Evolutionary conservation across 371 early-diverging fungal genomes (phyloP).

Genomic region (Syncephalastrum monosporum): DNA sequence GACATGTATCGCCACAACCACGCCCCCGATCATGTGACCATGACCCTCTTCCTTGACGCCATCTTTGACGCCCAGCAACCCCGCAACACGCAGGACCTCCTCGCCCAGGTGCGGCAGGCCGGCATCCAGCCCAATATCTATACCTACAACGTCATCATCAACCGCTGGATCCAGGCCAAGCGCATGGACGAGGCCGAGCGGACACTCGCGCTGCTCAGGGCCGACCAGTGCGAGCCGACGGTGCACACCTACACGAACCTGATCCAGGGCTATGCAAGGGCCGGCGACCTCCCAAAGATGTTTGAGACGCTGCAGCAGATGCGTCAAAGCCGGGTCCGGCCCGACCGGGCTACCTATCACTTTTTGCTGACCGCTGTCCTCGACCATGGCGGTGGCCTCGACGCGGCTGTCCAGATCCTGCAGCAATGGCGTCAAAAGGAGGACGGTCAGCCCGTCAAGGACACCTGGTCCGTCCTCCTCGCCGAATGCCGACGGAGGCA

Average conservation of each 20-base stretch:
- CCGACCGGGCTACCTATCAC: conserved; percentile 46
- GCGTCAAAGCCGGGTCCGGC: conserved; percentile 23
- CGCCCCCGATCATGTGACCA: conserved; percentile 44
- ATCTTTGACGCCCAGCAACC: conserved; percentile 30
- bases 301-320: conserved; percentile 39
- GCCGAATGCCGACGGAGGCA: conserved; percentile 25
- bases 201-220: conserved; percentile 21
- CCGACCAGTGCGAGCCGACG: conserved; percentile 25
- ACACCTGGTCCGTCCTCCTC: conserved; percentile 38
- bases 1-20: conserved; percentile 37
- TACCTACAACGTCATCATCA: conserved; percentile 47
- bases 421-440: conserved; percentile 28
- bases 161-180: conserved; percentile 31
- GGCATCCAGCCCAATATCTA: conserved; percentile 45
- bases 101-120: conserved; percentile 20
- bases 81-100: conserved; percentile 23
- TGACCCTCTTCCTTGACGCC: conserved; percentile 43
- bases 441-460: conserved; percentile 29
- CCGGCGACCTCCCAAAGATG: conserved; percentile 27
- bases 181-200: conserved; percentile 37
- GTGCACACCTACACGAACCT: conserved; percentile 47
- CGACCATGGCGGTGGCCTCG: conserved; percentile 23
- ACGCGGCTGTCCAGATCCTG: conserved; percentile 37
- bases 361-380: conserved; percentile 44
- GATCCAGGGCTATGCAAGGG: conserved; percentile 40